Percentiles rank a stretch among this genome's conserved stretches.
Evolutionary conservation across 139 green algal species (phyloP).

Genomic region (Coelastrella sp.): DNA sequence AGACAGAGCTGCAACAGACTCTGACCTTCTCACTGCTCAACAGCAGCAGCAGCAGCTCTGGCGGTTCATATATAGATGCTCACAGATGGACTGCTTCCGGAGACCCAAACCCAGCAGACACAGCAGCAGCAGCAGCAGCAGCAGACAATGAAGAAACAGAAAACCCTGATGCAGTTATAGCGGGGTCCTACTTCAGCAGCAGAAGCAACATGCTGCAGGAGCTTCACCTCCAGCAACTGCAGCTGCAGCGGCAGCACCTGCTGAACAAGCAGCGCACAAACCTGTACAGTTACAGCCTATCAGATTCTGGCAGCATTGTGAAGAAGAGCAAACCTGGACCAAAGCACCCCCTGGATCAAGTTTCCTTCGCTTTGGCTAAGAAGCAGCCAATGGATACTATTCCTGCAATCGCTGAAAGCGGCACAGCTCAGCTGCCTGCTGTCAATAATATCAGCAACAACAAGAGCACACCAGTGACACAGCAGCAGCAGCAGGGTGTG

Average conservation of each 20-base stretch:
- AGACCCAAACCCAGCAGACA: neutral
- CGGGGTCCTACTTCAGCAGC: neutral
- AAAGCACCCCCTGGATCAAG: neutral
- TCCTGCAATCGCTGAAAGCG: neutral
- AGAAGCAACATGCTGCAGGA: slow-evolving; percentile 1
- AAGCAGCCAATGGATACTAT: neutral
- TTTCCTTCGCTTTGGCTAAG: slow-evolving; percentile 7
- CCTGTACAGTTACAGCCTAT: slow-evolving; percentile 7
- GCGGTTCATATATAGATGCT: no score
- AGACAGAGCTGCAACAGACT: neutral
- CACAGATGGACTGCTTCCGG: neutral
- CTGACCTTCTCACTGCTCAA: neutral
- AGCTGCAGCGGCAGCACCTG: neutral
- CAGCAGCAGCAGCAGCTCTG: neutral
- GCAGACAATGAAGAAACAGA: neutral
- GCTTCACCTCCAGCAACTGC: slow-evolving; percentile 23
- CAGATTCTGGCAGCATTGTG: neutral
- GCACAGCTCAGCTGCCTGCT: neutral
- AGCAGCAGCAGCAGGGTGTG: neutral
- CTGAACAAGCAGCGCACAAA: slow-evolving; percentile 6
- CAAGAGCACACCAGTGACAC: neutral
- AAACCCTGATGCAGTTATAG: neutral
- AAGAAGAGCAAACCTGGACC: neutral
- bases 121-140: neutral
- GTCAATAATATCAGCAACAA: neutral